A percentile compares a stretch with the other conserved stretches of the same genome.
Evolutionary conservation across 2,329 filamentous ascomycete genomes (phyloP).

Genomic region (Diplodia corticola): DNA sequence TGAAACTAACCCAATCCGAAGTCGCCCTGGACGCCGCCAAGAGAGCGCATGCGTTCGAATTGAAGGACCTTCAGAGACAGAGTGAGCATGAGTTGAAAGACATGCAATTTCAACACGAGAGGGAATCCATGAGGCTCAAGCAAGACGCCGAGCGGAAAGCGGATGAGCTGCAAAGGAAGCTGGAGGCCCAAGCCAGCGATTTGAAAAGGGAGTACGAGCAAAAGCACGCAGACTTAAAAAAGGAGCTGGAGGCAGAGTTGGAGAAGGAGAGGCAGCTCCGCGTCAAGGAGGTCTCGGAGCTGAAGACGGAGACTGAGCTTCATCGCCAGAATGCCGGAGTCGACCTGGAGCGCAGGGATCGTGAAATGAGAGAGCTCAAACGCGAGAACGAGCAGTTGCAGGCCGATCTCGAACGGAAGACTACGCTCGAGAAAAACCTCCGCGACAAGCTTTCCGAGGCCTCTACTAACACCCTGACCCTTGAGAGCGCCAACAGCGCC

Average conservation of each 20-base stretch:
- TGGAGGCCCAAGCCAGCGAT: slow-evolving; percentile 58
- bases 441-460: slow-evolving; percentile 54
- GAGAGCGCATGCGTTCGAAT: slow-evolving; percentile 53
- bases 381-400: slow-evolving; percentile 52
- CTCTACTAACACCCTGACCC: slow-evolving; percentile 47
- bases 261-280: slow-evolving; percentile 63
- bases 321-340: slow-evolving; percentile 52
- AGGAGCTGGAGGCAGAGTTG: slow-evolving; percentile 64
- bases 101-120: slow-evolving; percentile 53
- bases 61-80: slow-evolving; percentile 56
- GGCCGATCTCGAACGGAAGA: slow-evolving; percentile 56
- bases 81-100: slow-evolving; percentile 60
- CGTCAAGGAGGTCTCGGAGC: slow-evolving; percentile 64
- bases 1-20: slow-evolving; percentile 52
- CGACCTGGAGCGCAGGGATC: slow-evolving; percentile 55
- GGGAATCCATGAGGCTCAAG: slow-evolving; percentile 58
- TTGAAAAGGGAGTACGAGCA: slow-evolving; percentile 65
- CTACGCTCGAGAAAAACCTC: slow-evolving; percentile 58
- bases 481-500: slow-evolving; percentile 74
- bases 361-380: slow-evolving; percentile 52
- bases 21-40: slow-evolving; percentile 54
- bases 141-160: slow-evolving; percentile 51
- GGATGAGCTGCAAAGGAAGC: slow-evolving; percentile 44
- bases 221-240: slow-evolving; percentile 65
- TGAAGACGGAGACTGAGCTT: slow-evolving; percentile 55